Conservation (phyloP, 2,329 filamentous ascomycete genomes). For the Leptographium radiaticola region DNA sequence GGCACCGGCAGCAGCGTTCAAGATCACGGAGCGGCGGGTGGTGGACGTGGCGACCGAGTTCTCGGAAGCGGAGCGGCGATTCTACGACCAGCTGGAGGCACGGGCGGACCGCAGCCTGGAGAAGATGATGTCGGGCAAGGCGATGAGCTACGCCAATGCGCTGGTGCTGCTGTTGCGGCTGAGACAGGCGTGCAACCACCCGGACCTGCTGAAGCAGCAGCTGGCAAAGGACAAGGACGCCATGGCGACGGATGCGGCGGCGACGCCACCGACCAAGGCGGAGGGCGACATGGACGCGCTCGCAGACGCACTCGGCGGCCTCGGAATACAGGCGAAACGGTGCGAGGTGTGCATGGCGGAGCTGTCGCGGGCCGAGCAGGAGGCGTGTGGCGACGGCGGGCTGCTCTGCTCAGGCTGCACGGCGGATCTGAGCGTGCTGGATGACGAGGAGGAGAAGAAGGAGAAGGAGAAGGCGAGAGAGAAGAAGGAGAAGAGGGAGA, state of each 20-base stretch:
- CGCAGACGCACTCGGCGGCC: conserved; percentile 72
- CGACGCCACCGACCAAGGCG: conserved; percentile 33
- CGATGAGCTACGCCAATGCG: conserved; percentile 78
- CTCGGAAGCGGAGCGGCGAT: conserved; percentile 64
- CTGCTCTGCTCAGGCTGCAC: conserved; percentile 61
- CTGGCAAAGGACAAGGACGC: conserved; percentile 81
- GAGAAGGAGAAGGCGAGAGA: conserved; percentile 19
- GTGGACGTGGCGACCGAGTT: conserved; percentile 69
- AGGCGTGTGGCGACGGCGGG: conserved; percentile 21
- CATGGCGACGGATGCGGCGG: conserved; percentile 47
- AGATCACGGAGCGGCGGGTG: conserved; percentile 83
- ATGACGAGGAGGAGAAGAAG: conserved; percentile 19
- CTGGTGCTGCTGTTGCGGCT: conserved; percentile 83
- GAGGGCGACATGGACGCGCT: conserved; percentile 66
- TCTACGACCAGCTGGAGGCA: conserved; percentile 73
- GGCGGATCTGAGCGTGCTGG: conserved; percentile 55
- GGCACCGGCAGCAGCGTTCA: conserved; percentile 59
- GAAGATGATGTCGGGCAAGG: conserved; percentile 71
- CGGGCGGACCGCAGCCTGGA: conserved; percentile 79
- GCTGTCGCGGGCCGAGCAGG: conserved; percentile 40
- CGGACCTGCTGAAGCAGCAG: conserved; percentile 73
- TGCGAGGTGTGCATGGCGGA: conserved; percentile 74
- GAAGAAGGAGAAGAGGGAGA: conserved; percentile 19
- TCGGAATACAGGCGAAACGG: conserved; percentile 64
- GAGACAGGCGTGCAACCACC: conserved; percentile 90